Base-by-base conservation (phyloP, 768 basidiomycete genomes). In the Serendipita sp. region DNA sequence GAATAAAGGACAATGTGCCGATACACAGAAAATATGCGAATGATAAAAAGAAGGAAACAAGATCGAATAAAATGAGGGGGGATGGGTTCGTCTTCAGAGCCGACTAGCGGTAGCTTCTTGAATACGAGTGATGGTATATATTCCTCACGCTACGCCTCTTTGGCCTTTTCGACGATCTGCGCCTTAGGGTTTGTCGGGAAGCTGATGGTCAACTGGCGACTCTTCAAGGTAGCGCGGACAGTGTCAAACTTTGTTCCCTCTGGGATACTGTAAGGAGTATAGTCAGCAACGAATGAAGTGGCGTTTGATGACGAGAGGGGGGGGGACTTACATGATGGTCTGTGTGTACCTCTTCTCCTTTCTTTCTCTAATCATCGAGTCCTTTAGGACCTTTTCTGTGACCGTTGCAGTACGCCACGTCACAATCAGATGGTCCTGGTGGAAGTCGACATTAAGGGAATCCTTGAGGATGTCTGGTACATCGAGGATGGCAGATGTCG, bases 341-440 rank as follows among this genome's bases (percentile, higher is more conserved):
- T 54, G 52, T 11, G 52, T 54, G 28, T 54, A 54, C 52, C 52
- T 15, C 28, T 54, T 54, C 52, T 54, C 52, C 52, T 54, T 54
- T 11, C 23, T 15, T 30, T 54, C 52, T 11, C 52, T 15, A 10
- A 54, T 28, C 15, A 54, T 54, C 52, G 52, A 54, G 52, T 54
- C 52, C 11, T 28, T 10, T 11, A 54, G 52, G 23, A 54, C 23
- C 23, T 54, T 10, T 11, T 54, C 52, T 28, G 52, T 54, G 16
- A 54, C 52, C 15, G 52, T 54, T 1, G 52, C 52, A 10, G 52
- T 54, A 10, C 52, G 52, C 52, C 52, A 54, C 11, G 52, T 54
- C 15, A 54, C 52, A 10, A 54, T 30, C 16, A 54, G 52, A 54
- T 54, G 52, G 52, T 28, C 23, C 10, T 54, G 52, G 30, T 54